These are phyloP conservation scores for Pulveroboletus sp. DNA, from an alignment of 1,284 basidiomycete genomes.

Conservation along the genomic window DNA sequence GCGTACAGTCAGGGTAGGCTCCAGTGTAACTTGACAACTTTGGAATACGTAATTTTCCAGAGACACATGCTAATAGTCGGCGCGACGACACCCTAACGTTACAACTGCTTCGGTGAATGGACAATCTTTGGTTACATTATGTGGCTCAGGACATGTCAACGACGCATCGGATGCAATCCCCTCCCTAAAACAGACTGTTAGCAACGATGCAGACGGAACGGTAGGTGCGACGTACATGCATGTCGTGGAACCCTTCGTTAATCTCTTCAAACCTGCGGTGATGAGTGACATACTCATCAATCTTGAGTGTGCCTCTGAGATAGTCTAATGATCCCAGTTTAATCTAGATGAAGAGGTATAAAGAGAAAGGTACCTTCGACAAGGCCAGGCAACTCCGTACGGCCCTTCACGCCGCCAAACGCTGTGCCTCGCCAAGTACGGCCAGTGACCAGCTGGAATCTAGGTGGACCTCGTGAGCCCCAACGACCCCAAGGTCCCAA, in stretches of 20 bases:
- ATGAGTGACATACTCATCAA: conserved; percentile 91
- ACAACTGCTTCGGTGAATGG: conserved; percentile 2
- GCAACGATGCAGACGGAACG: not conserved
- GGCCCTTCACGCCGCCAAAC: conserved; percentile 97
- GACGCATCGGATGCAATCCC: conserved; percentile 91
- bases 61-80: not conserved
- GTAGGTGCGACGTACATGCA: conserved; percentile 72
- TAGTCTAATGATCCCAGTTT: conserved; percentile 49
- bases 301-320: conserved; percentile 68
- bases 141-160: conserved; percentile 62
- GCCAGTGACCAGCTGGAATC: conserved; percentile 86
- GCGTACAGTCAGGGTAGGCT: not conserved
- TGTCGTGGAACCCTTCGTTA: conserved; percentile 89
- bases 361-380: conserved; percentile 60
- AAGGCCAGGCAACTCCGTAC: conserved; percentile 89
- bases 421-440: conserved; percentile 94
- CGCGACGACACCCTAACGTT: not conserved
- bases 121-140: not conserved
- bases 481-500: not conserved
- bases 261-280: conserved; percentile 73
- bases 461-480: conserved; percentile 30
- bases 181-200: conserved; percentile 46
- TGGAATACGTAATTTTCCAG: not conserved
- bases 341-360: not conserved
- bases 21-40: not conserved